phyloP scores from a whole-genome alignment of 768 basidiomycete genomes.

The Cystoderma amianthinum region DNA sequence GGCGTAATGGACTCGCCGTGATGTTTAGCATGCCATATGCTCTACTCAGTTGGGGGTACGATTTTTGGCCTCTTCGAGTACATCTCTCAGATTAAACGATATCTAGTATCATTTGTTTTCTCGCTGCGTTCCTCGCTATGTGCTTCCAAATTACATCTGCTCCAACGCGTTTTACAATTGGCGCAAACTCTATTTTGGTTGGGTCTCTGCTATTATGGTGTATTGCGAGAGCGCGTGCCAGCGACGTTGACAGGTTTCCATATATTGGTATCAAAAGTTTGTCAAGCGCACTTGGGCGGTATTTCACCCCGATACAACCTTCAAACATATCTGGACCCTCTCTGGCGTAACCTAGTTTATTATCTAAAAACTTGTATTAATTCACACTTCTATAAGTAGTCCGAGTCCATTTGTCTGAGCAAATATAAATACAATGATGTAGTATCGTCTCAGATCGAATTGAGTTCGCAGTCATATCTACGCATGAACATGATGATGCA shows the following conservation, averaged over 20 bases:
- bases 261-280: not conserved
- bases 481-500: too few species aligned
- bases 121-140: conserved; percentile 5
- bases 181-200: not conserved
- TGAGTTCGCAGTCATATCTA: too few species aligned
- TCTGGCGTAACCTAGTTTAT: not conserved
- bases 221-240: not conserved
- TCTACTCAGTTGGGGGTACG: conserved; percentile 5
- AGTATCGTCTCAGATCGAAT: too few species aligned
- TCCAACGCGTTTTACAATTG: not conserved
- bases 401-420: too few species aligned
- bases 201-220: conserved; percentile 3
- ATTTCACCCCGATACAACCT: not conserved
- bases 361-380: not conserved
- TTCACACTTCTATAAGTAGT: too few species aligned
- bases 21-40: conserved; percentile 7
- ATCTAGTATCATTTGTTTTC: conserved; percentile 5
- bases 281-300: not conserved
- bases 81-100: not conserved
- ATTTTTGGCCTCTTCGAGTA: not conserved
- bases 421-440: too few species aligned
- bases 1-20: conserved; percentile 1
- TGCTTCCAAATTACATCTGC: conserved; percentile 2
- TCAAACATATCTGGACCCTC: not conserved
- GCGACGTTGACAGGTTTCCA: not conserved